Percentiles rank a stretch among this genome's conserved stretches.
phyloP scores from a whole-genome alignment of 2,329 filamentous ascomycete genomes.

The Leptographium radiaticola region DNA sequence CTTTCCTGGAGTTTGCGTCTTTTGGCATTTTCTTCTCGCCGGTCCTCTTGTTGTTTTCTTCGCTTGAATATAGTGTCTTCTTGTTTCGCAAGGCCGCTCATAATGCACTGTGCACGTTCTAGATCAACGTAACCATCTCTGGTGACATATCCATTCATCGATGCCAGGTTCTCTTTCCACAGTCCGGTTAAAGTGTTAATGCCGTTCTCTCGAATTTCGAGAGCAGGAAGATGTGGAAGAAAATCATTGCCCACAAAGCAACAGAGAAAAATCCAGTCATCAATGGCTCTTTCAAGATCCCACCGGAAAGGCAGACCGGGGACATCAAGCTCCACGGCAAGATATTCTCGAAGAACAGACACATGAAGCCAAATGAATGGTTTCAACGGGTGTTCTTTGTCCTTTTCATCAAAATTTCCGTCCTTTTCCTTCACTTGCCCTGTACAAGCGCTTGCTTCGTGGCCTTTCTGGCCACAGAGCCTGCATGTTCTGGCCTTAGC shows the following conservation, averaged over 20 bases:
- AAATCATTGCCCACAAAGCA: conserved; percentile 99
- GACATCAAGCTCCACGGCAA: conserved; percentile 78
- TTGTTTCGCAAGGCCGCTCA: conserved; percentile 78
- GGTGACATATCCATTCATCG: conserved; percentile 92
- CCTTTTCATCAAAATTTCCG: conserved; percentile 72
- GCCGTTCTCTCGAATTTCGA: conserved; percentile 93
- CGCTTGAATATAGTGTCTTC: conserved; percentile 89
- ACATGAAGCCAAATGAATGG: conserved; percentile 99
- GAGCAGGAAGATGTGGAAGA: conserved; percentile 86
- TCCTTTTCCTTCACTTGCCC: conserved; percentile 67
- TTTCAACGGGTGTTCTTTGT: conserved; percentile 57
- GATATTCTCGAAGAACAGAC: conserved; percentile 78
- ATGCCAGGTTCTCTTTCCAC: conserved; percentile 82
- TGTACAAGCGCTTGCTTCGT: conserved; percentile 75
- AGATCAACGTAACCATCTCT: conserved; percentile 90
- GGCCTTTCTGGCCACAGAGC: conserved; percentile 83
- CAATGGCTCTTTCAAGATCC: conserved; percentile 84
- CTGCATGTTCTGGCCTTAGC: conserved; percentile 70
- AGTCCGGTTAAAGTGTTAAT: conserved; percentile 96
- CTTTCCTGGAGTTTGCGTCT: conserved; percentile 61
- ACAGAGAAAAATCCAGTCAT: conserved; percentile 99
- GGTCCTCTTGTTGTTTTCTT: conserved; percentile 74
- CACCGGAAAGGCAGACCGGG: conserved; percentile 75
- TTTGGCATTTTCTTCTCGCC: conserved; percentile 66
- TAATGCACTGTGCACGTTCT: conserved; percentile 71